Conservation (phyloP, 768 basidiomycete genomes). For the Lactifluus echinatus region DNA sequence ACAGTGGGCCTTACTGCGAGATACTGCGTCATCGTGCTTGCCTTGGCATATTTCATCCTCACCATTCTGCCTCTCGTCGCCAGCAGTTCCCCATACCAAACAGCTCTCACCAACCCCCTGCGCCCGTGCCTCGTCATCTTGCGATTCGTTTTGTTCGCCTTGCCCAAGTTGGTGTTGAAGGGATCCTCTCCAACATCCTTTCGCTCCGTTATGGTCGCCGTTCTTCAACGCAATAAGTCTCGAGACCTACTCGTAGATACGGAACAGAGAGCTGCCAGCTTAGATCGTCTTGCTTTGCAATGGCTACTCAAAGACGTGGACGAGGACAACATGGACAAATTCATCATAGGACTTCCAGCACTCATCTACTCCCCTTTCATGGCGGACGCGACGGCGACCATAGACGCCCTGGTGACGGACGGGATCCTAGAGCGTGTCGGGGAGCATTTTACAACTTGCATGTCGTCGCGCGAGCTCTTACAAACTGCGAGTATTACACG, state of each 20-base stretch:
- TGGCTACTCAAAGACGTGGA: background rate
- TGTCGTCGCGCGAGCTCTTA: background rate
- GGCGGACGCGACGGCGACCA: background rate
- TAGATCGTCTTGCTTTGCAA: constrained; percentile 2
- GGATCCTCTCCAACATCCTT: background rate
- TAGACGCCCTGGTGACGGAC: background rate
- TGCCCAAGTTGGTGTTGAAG: background rate
- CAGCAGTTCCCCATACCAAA: constrained; percentile 7
- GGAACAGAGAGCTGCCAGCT: background rate
- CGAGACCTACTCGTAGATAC: background rate
- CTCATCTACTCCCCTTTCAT: background rate
- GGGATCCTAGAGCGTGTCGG: background rate
- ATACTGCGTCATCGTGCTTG: background rate
- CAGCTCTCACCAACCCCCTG: constrained; percentile 5
- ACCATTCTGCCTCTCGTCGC: constrained; percentile 5
- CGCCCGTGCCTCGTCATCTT: constrained; percentile 1
- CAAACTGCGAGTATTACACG: background rate
- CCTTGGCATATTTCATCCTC: background rate
- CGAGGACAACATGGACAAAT: constrained; percentile 2
- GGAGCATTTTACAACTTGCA: background rate
- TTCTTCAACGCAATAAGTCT: background rate
- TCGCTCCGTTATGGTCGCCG: background rate
- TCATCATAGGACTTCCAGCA: background rate
- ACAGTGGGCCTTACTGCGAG: background rate
- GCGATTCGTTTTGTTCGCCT: background rate